A percentile compares a stretch with the other conserved stretches of the same genome.
Conservation (phyloP, 1,284 basidiomycete genomes). For the Ganoderma leucocontextum region DNA sequence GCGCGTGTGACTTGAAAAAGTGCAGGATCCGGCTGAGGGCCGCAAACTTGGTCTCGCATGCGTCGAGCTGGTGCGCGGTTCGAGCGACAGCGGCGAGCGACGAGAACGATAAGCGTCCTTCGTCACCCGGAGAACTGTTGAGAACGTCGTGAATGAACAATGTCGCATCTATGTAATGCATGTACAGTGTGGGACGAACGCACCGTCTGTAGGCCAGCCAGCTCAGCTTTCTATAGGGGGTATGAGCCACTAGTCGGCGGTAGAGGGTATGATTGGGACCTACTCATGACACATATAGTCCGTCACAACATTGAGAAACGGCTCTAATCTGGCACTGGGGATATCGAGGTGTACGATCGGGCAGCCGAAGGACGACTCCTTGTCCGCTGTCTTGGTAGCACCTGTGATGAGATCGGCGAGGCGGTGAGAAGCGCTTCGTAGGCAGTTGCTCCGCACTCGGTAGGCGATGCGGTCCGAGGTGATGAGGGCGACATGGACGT, state of each 20-base stretch:
- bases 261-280: neutral
- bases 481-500: neutral
- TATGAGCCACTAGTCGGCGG: neutral
- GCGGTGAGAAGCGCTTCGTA: neutral
- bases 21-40: slow-evolving; percentile 4
- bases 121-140: neutral
- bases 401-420: neutral
- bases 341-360: neutral
- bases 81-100: slow-evolving; percentile 11
- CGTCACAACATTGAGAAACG: neutral
- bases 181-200: neutral
- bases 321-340: neutral
- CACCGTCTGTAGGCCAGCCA: neutral
- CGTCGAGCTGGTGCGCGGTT: slow-evolving; percentile 16
- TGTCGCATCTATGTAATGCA: neutral
- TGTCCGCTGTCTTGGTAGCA: neutral
- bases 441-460: neutral
- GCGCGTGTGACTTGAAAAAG: slow-evolving; percentile 3
- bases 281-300: neutral
- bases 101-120: neutral
- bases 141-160: neutral
- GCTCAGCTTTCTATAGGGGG: neutral
- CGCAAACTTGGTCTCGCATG: neutral
- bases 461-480: neutral
- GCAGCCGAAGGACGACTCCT: neutral